Percentiles rank a stretch among this genome's conserved stretches.
phyloP scores from a whole-genome alignment of 108 stramenopile genomes.

The Nitzschia putrida region DNA sequence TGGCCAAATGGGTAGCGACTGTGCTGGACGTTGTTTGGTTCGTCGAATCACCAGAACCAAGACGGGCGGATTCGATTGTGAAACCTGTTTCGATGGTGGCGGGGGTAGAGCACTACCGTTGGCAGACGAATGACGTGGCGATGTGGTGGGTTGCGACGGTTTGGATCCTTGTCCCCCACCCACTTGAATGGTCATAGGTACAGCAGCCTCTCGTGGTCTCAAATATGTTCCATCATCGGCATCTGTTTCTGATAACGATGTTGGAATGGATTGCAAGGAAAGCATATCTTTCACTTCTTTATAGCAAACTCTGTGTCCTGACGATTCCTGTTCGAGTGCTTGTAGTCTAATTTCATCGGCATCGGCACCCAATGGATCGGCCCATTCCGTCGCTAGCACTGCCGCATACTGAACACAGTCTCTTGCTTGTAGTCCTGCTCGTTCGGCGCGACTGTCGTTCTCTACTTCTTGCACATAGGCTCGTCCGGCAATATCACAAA shows the following conservation, averaged over 20 bases:
- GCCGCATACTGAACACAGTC: constrained; percentile 83
- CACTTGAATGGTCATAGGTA: constrained; percentile 21
- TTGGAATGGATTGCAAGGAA: background rate
- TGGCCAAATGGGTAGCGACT: constrained; percentile 31
- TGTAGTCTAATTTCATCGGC: constrained; percentile 38
- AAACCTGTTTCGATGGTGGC: background rate
- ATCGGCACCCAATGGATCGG: constrained; percentile 18
- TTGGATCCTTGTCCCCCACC: background rate
- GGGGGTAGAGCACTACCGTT: background rate
- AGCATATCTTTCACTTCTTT: constrained; percentile 55
- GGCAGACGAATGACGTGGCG: background rate
- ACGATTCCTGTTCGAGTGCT: constrained; percentile 68
- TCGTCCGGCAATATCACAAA: constrained; percentile 75
- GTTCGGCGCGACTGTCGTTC: constrained; percentile 44
- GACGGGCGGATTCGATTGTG: background rate
- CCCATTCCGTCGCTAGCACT: constrained; percentile 50
- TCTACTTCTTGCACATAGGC: constrained; percentile 75
- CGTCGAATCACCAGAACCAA: constrained; percentile 78
- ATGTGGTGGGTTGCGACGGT: background rate
- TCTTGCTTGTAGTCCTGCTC: constrained; percentile 60
- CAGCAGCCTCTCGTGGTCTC: background rate
- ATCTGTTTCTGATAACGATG: background rate
- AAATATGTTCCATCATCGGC: background rate
- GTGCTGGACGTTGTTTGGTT: constrained; percentile 56
- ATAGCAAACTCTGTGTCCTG: constrained; percentile 69